A percentile compares a stretch with the other conserved stretches of the same genome.
Conservation (phyloP, 768 basidiomycete genomes). For the Suillus plorans region DNA sequence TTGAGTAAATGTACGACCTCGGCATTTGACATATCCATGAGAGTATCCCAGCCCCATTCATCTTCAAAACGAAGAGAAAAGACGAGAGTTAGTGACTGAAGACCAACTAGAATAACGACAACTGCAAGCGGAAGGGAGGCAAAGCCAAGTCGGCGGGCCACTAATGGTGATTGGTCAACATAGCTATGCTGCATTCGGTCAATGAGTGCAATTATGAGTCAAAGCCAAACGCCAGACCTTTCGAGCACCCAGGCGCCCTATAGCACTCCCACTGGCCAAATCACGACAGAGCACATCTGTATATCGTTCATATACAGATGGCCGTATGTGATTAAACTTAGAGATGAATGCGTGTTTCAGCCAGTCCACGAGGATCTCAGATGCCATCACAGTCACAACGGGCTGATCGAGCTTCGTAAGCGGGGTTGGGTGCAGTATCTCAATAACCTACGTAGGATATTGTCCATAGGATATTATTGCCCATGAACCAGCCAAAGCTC, state of each 20-base stretch:
- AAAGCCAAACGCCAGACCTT: slow-evolving; percentile 48
- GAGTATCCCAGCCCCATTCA: slow-evolving; percentile 42
- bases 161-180: slow-evolving; percentile 93
- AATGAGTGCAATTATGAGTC: slow-evolving; percentile 7
- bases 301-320: slow-evolving; percentile 92
- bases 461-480: slow-evolving; percentile 78
- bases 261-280: slow-evolving; percentile 74
- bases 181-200: slow-evolving; percentile 64
- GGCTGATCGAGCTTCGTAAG: slow-evolving; percentile 51
- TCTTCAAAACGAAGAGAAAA: slow-evolving; percentile 43
- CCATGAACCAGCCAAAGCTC: slow-evolving; percentile 82
- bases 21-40: slow-evolving; percentile 38
- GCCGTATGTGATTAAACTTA: slow-evolving; percentile 98
- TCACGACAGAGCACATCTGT: slow-evolving; percentile 95
- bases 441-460: slow-evolving; percentile 77
- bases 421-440: slow-evolving; percentile 1
- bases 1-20: slow-evolving; percentile 56
- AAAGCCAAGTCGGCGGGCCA: slow-evolving; percentile 92
- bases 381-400: slow-evolving; percentile 84
- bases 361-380: slow-evolving; percentile 97
- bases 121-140: slow-evolving; percentile 90
- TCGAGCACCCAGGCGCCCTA: slow-evolving; percentile 63
- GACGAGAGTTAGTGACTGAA: slow-evolving; percentile 65
- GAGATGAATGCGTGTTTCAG: slow-evolving; percentile 99
- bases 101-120: slow-evolving; percentile 72